phyloP scores from a whole-genome alignment of 2,329 filamentous ascomycete species.

The Diaporthe humulicola region DNA sequence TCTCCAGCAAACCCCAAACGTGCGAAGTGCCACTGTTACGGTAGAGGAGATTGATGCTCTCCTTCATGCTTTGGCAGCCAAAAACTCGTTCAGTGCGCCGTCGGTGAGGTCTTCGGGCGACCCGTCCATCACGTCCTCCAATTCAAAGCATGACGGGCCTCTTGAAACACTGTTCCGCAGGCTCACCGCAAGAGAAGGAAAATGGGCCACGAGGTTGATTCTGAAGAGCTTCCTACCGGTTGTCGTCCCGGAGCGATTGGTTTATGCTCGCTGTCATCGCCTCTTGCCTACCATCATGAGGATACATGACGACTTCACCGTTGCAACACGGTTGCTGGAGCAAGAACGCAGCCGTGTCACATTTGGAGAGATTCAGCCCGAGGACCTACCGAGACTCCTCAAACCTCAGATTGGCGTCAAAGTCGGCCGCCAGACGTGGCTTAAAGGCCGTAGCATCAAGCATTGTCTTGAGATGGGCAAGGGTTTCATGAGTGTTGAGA shows the following conservation, averaged over 20 bases:
- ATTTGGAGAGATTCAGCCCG: constrained; percentile 39
- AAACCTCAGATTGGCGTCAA: constrained; percentile 72
- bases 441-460: constrained; percentile 78
- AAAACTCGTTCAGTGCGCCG: constrained; percentile 78
- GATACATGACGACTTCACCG: constrained; percentile 76
- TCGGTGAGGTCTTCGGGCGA: constrained; percentile 61
- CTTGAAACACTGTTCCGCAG: constrained; percentile 71
- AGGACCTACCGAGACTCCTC: constrained; percentile 52
- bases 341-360: constrained; percentile 46
- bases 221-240: constrained; percentile 82
- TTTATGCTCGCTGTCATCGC: constrained; percentile 75
- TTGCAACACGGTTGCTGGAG: constrained; percentile 69
- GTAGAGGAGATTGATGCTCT: constrained; percentile 80
- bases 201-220: constrained; percentile 88
- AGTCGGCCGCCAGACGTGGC: constrained; percentile 73
- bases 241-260: constrained; percentile 66
- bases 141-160: constrained; percentile 53
- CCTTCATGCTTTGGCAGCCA: constrained; percentile 76
- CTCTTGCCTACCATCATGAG: constrained; percentile 77
- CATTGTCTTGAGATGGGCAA: constrained; percentile 77
- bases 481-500: constrained; percentile 78
- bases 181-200: constrained; percentile 77
- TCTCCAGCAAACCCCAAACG: constrained; percentile 69
- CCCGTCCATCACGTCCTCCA: constrained; percentile 38
- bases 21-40: constrained; percentile 58